Percentiles rank a stretch among this genome's conserved stretches.
Evolutionary conservation across 179 eudicot species (phyloP).

Genomic region (Heliamphora pulchella): DNA sequence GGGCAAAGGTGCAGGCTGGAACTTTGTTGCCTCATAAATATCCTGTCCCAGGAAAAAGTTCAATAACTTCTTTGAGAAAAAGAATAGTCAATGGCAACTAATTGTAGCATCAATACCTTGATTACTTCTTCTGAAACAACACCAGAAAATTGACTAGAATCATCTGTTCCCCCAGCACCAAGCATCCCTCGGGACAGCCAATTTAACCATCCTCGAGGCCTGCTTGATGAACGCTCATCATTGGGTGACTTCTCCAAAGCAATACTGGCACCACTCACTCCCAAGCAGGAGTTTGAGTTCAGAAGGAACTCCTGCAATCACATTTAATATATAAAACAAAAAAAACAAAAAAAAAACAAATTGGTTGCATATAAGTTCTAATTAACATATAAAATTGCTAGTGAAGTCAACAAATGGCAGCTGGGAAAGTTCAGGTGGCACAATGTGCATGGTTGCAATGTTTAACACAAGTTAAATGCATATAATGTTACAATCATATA

Average conservation of each 20-base stretch:
- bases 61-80: background rate
- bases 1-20: conserved; percentile 47
- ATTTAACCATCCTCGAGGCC: conserved; percentile 87
- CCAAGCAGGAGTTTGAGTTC: conserved; percentile 33
- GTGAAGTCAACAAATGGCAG: background rate
- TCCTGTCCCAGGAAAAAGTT: conserved; percentile 43
- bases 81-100: background rate
- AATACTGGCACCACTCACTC: conserved; percentile 21
- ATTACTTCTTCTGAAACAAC: conserved; percentile 95
- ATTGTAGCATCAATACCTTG: conserved; percentile 40
- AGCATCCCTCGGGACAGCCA: conserved; percentile 97
- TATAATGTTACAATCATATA: background rate
- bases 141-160: conserved; percentile 92
- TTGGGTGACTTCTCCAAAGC: conserved; percentile 37
- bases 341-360: background rate
- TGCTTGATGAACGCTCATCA: conserved; percentile 52
- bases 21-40: conserved; percentile 91
- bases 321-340: background rate
- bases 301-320: conserved; percentile 49
- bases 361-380: background rate
- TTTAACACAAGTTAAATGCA: background rate
- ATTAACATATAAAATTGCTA: background rate
- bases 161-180: conserved; percentile 98
- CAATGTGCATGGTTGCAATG: background rate
- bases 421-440: background rate